A percentile compares a stretch with the other conserved stretches of the same genome.
Conservation (phyloP, 495 filamentous ascomycete species). For the Amorphotheca resinae region DNA sequence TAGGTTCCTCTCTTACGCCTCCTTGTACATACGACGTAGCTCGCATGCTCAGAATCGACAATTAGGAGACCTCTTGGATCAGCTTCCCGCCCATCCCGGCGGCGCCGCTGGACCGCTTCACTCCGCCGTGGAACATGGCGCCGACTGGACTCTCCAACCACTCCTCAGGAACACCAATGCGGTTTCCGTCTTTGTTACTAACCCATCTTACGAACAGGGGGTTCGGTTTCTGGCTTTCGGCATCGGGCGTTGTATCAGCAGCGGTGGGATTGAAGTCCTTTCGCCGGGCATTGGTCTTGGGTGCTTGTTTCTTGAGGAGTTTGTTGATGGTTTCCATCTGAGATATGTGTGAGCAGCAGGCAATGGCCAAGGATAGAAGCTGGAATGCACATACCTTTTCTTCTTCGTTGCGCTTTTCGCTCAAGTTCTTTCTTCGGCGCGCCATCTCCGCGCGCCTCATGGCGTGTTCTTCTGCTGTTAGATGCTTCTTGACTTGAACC, state of each 20-base stretch:
- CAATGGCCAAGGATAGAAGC: background rate
- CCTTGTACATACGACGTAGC: too few species aligned
- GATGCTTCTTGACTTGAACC: slow-evolving; percentile 81
- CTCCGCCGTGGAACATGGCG: slow-evolving; percentile 33
- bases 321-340: slow-evolving; percentile 99
- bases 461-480: slow-evolving; percentile 88
- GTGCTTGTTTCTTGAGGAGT: slow-evolving; percentile 87
- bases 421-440: slow-evolving; percentile 85
- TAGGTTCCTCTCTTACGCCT: too few species aligned
- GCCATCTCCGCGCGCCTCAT: slow-evolving; percentile 97
- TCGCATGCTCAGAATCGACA: too few species aligned
- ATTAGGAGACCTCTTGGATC: slow-evolving; percentile 18
- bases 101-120: slow-evolving; percentile 16
- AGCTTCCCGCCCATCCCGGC: slow-evolving; percentile 15
- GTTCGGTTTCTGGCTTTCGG: slow-evolving; percentile 39
- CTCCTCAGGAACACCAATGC: slow-evolving; percentile 65
- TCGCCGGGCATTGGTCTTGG: slow-evolving; percentile 59
- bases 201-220: slow-evolving; percentile 69
- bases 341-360: slow-evolving; percentile 7
- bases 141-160: slow-evolving; percentile 64
- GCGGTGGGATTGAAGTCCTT: slow-evolving; percentile 26
- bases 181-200: slow-evolving; percentile 54
- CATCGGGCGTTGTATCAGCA: slow-evolving; percentile 42
- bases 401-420: slow-evolving; percentile 95
- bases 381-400: slow-evolving; percentile 58